Evolutionary conservation across 176 grass and related monocot genomes (phyloP), one percentile per base, ranked within the genome.

Genomic region (Hyparrhenia diplandra): DNA sequence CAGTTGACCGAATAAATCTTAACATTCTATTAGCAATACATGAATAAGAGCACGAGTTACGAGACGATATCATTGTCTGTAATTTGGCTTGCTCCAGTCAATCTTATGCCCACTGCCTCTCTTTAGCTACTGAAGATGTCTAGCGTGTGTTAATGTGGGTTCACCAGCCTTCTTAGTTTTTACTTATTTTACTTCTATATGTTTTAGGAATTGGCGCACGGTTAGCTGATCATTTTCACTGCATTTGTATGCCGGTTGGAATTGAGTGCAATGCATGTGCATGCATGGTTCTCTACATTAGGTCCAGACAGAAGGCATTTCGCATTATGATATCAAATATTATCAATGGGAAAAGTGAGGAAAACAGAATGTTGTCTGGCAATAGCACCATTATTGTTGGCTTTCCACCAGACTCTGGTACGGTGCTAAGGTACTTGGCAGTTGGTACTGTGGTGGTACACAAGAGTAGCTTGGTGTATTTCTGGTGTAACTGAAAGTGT

Each of bases 1-100:
- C 28, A 81, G 72, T 72, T 78, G 28, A 67, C 23, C 21, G 18
- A 89, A 89, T 86, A 89, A 89, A 73, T 59, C 35, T 59, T 82
- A 77, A 57, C 65, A 75, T 85, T 89, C 30, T 72, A 82, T 82
- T 86, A 86, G 83, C 0, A 37, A 71, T 71, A 72, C 73, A 73
- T 72, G 46, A 86, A 86, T 89, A 89, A 89, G 71, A 76, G 67
- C 36, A 66, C 17, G 59, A 72, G 54, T 82, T 71, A 66, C 20
- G 65, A 73, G 78, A 82, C 45, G 5, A 12, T n/a, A n/a, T 23
- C n/a, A 60, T 60, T 5, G 21, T 74, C 47, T 88, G 74, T 74
- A 79, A 74, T 74, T 54, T 79, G 46, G 70, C n/a, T 49, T 75
- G 61, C 49, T 45, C 10, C 3, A 1, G 24, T 68, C 20, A 49